Percentiles rank a stretch among this genome's conserved stretches.
Conservation (phyloP, 2,329 filamentous ascomycete species). For the Penicillium sp. region DNA sequence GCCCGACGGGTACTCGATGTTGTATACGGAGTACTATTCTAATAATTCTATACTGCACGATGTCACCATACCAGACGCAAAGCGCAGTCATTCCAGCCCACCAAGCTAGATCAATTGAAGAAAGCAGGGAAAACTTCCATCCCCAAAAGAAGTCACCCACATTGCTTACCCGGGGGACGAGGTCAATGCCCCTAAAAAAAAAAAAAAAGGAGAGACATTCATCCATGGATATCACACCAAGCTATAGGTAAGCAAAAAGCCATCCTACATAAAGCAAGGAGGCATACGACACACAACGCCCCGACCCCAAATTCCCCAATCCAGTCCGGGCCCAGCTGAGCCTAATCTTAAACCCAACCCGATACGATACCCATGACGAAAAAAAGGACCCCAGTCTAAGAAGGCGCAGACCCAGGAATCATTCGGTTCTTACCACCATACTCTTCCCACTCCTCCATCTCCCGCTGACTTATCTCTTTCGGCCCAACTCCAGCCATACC, state of each 20-base stretch:
- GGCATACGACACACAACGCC: not conserved
- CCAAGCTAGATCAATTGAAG: not conserved
- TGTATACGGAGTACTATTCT: not conserved
- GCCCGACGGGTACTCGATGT: not conserved
- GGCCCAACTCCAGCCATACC: slow-evolving; percentile 44
- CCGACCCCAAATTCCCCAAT: not conserved
- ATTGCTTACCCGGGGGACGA: not conserved
- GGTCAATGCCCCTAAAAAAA: not conserved
- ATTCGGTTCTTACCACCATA: slow-evolving; percentile 13
- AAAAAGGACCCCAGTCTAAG: not conserved
- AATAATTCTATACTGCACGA: not conserved
- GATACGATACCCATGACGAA: too few species aligned
- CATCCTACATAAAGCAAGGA: not conserved
- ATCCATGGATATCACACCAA: not conserved
- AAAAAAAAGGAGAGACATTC: not conserved
- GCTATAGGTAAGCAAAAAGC: not conserved
- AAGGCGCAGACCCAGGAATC: slow-evolving; percentile 33
- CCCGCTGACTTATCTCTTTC: slow-evolving; percentile 25
- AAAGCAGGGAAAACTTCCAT: not conserved
- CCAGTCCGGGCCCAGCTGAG: not conserved
- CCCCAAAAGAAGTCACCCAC: not conserved
- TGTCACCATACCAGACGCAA: not conserved
- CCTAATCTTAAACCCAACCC: not conserved
- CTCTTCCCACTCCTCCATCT: slow-evolving; percentile 23
- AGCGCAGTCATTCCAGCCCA: not conserved